A percentile compares a stretch with the other conserved stretches of the same genome.
phyloP scores from a whole-genome alignment of 2,329 filamentous ascomycete species.

The Hortaea werneckii region DNA sequence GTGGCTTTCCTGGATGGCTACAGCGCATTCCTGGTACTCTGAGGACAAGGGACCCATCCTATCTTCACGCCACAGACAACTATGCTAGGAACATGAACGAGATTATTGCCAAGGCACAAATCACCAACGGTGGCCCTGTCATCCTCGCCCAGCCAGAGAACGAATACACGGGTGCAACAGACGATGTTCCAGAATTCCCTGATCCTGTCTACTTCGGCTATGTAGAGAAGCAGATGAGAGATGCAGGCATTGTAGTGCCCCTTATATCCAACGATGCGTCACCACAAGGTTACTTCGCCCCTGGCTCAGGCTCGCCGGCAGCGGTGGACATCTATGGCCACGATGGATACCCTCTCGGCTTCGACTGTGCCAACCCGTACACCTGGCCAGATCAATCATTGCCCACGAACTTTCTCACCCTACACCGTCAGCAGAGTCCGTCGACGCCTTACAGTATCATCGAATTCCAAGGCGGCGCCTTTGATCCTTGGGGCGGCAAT shows the following conservation, averaged over 20 bases:
- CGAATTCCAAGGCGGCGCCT: constrained; percentile 45
- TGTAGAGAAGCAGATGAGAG: constrained; percentile 56
- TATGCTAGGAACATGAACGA: constrained; percentile 53
- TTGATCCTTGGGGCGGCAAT: constrained; percentile 63
- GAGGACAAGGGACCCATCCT: constrained; percentile 53
- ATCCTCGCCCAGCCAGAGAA: constrained; percentile 76
- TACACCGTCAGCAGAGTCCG: constrained; percentile 52
- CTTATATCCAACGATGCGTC: constrained; percentile 65
- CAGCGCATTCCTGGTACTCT: constrained; percentile 56
- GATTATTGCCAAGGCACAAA: constrained; percentile 64
- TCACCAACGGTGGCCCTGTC: constrained; percentile 72
- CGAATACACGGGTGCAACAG: constrained; percentile 55
- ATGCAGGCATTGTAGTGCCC: constrained; percentile 62
- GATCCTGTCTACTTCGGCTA: constrained; percentile 60
- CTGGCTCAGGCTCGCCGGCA: constrained; percentile 43
- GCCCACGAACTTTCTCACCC: constrained; percentile 45
- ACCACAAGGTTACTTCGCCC: constrained; percentile 51
- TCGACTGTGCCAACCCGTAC: constrained; percentile 51
- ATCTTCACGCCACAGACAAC: constrained; percentile 55
- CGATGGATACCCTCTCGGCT: constrained; percentile 52
- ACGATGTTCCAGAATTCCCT: constrained; percentile 46
- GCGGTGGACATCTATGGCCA: constrained; percentile 55
- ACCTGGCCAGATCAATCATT: constrained; percentile 49
- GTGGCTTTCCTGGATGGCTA: constrained; percentile 73
- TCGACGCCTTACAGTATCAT: constrained; percentile 55